Percentiles rank a stretch among this genome's conserved stretches.
phyloP scores from a whole-genome alignment of 441 rosid species.

The Eruca vesicaria region DNA sequence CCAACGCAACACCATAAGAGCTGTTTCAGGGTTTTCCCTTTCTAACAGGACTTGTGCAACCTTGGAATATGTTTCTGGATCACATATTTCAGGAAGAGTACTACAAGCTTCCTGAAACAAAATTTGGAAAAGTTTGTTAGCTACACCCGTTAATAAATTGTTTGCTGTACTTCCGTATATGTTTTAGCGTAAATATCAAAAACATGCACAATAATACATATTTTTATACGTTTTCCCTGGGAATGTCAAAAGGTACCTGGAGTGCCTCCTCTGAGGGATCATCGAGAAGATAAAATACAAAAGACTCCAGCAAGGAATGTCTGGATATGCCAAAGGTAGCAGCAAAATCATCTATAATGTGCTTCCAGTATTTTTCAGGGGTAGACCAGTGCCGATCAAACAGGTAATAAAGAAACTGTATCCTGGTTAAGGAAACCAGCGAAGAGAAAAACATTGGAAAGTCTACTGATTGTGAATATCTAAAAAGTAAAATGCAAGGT shows the following conservation, averaged over 20 bases:
- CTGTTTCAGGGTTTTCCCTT: constrained; percentile 75
- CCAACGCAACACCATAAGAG: constrained; percentile 88
- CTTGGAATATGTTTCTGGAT: constrained; percentile 81
- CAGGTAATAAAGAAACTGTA: constrained; percentile 86
- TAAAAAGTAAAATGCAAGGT: constrained; percentile 7
- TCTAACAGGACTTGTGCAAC: constrained; percentile 86
- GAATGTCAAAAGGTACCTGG: constrained; percentile 47
- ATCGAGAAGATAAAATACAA: constrained; percentile 85
- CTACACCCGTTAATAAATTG: constrained; percentile 10
- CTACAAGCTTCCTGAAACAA: constrained; percentile 69
- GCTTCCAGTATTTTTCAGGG: constrained; percentile 73
- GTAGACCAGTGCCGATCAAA: constrained; percentile 84
- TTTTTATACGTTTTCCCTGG: neutral
- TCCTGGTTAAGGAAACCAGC: constrained; percentile 49
- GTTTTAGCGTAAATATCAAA: neutral
- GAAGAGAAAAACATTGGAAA: constrained; percentile 11
- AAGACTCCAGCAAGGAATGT: constrained; percentile 82
- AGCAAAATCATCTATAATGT: constrained; percentile 77
- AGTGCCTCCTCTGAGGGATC: constrained; percentile 78
- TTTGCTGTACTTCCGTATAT: neutral
- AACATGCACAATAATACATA: constrained; percentile 10
- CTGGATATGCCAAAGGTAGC: constrained; percentile 70
- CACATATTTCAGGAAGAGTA: constrained; percentile 88
- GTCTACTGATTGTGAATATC: neutral
- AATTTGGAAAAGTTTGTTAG: constrained; percentile 35